phyloP scores from a whole-genome alignment of 2,329 filamentous ascomycete species.

The Cercospora zeae-maydis region DNA sequence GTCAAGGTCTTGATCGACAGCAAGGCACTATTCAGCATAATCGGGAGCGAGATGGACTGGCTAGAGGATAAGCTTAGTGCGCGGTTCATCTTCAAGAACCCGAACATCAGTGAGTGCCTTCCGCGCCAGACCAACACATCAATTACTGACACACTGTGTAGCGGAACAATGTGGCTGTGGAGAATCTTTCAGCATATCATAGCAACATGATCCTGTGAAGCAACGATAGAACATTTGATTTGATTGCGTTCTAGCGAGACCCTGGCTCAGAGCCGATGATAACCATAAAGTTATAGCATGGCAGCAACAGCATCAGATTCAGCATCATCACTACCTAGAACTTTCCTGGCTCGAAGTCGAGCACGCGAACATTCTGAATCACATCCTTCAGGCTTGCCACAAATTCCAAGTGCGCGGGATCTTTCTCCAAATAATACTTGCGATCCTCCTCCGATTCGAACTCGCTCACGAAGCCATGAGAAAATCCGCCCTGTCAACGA shows the following conservation, averaged over 20 bases:
- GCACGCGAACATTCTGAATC: constrained; percentile 54
- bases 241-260: constrained; percentile 18
- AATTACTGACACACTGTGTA: constrained; percentile 41
- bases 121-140: background rate
- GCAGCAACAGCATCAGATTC: background rate
- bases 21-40: constrained; percentile 96
- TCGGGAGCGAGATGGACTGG: constrained; percentile 99
- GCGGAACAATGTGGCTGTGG: constrained; percentile 95
- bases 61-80: constrained; percentile 90
- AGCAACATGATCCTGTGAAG: constrained; percentile 1
- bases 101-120: constrained; percentile 86
- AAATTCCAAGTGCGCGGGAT: constrained; percentile 62
- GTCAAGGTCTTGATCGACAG: constrained; percentile 95
- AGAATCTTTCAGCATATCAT: constrained; percentile 74
- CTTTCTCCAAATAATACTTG: constrained; percentile 64
- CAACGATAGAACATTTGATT: constrained; percentile 27
- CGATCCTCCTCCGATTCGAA: constrained; percentile 63
- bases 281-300: constrained; percentile 5
- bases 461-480: constrained; percentile 66
- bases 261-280: background rate
- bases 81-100: constrained; percentile 91
- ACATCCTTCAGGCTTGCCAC: constrained; percentile 47
- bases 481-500: constrained; percentile 52
- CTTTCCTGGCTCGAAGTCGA: constrained; percentile 54
- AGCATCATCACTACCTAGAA: constrained; percentile 26